Percentiles rank a stretch among this genome's conserved stretches.
These are phyloP conservation scores for Naganishia onofrii DNA, from an alignment of 768 basidiomycete genomes.

Conservation along the genomic window DNA sequence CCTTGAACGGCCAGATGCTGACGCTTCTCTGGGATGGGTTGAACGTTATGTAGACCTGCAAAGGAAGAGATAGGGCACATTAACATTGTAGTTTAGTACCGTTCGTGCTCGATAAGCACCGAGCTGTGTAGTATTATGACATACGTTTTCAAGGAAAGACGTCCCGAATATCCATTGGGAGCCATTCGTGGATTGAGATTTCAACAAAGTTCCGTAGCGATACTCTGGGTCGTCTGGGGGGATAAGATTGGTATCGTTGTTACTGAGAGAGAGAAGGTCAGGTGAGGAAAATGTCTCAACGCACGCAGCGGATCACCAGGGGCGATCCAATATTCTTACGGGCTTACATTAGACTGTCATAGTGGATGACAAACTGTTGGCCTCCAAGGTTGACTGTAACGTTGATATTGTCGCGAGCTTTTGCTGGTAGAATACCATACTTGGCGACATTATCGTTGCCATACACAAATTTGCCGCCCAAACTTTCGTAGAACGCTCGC, in stretches of 20 bases:
- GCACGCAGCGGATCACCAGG: too few species aligned
- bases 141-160: conserved; percentile 12
- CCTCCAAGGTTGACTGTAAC: background rate
- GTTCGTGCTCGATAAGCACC: too few species aligned
- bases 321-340: too few species aligned
- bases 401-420: background rate
- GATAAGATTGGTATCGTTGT: background rate
- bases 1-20: conserved; percentile 6
- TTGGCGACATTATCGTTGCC: too few species aligned
- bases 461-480: conserved; percentile 1
- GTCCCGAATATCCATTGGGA: background rate
- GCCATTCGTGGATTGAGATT: too few species aligned
- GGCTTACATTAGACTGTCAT: background rate
- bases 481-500: background rate
- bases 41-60: conserved; percentile 4
- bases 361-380: background rate
- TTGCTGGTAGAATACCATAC: background rate
- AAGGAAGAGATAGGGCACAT: too few species aligned
- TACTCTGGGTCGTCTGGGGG: background rate
- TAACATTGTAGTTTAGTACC: too few species aligned
- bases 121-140: background rate
- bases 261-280: too few species aligned
- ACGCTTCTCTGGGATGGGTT: background rate
- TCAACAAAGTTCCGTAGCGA: background rate
- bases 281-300: too few species aligned